Conservation (phyloP, 2,329 filamentous ascomycete genomes). For the Xylariaceae sp. region DNA sequence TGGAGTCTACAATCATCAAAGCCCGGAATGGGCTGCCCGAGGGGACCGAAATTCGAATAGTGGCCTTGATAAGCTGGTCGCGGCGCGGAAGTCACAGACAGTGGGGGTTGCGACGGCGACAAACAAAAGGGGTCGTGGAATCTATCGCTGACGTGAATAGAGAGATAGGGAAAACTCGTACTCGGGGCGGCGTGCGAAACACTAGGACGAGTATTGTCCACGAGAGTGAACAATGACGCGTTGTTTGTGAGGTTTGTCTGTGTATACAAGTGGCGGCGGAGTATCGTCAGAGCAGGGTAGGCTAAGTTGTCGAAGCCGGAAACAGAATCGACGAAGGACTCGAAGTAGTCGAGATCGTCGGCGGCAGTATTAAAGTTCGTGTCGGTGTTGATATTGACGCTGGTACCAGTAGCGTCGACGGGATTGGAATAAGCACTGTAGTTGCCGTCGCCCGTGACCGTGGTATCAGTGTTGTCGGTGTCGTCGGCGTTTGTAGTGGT, state of each 20-base stretch:
- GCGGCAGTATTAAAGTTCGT: neutral
- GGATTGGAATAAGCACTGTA: neutral
- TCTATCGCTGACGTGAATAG: neutral
- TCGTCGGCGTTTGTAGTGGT: neutral
- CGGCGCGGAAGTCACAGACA: neutral
- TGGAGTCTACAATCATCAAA: neutral
- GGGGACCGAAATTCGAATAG: neutral
- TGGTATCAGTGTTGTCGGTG: neutral
- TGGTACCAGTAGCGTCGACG: neutral
- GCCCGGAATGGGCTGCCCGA: neutral
- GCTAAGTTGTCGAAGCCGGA: neutral
- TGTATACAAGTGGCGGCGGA: neutral
- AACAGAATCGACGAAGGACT: neutral
- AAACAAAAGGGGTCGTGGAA: neutral
- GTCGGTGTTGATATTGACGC: neutral
- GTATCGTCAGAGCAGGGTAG: neutral
- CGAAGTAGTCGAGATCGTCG: neutral
- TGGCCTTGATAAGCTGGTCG: neutral
- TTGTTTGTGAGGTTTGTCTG: neutral
- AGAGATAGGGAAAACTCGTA: neutral
- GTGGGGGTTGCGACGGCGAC: neutral
- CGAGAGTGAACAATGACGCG: slow-evolving; percentile 7
- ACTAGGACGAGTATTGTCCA: neutral
- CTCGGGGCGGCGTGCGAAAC: slow-evolving; percentile 1
- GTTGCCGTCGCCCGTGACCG: neutral